Evolutionary conservation across 176 grass and related monocot species (phyloP).

Genomic region (Areca catechu): DNA sequence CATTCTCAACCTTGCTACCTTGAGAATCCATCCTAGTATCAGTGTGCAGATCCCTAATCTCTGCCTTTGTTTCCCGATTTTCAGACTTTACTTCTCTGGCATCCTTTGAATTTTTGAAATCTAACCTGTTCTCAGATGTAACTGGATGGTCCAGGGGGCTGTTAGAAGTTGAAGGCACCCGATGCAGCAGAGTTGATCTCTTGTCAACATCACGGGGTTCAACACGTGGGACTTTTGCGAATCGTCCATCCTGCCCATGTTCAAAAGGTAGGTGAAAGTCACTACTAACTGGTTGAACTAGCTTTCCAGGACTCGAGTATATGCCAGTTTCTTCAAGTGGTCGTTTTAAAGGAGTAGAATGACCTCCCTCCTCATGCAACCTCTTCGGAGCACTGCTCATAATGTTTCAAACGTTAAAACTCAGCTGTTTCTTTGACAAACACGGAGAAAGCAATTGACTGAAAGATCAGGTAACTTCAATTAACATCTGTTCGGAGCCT

Average conservation of each 20-base stretch:
- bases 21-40: constrained; percentile 34
- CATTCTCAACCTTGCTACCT: constrained; percentile 45
- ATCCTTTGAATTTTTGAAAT: constrained; percentile 53
- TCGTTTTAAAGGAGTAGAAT: constrained; percentile 55
- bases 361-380: constrained; percentile 54
- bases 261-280: constrained; percentile 64
- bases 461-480: background rate
- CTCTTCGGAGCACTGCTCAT: constrained; percentile 85
- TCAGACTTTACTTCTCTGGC: constrained; percentile 35
- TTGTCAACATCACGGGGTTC: constrained; percentile 69
- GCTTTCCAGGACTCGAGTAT: constrained; percentile 44
- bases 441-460: background rate
- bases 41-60: constrained; percentile 30
- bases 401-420: background rate
- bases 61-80: constrained; percentile 35
- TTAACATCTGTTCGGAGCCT: constrained; percentile 1
- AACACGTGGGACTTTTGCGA: constrained; percentile 47
- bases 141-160: constrained; percentile 28
- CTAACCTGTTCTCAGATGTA: constrained; percentile 47
- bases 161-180: constrained; percentile 28
- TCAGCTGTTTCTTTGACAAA: background rate
- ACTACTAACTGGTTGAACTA: constrained; percentile 28
- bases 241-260: constrained; percentile 46
- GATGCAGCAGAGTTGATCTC: constrained; percentile 40
- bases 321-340: constrained; percentile 52